phyloP scores from a whole-genome alignment of 2,329 filamentous ascomycete species.

The Ilyonectria destructans region DNA sequence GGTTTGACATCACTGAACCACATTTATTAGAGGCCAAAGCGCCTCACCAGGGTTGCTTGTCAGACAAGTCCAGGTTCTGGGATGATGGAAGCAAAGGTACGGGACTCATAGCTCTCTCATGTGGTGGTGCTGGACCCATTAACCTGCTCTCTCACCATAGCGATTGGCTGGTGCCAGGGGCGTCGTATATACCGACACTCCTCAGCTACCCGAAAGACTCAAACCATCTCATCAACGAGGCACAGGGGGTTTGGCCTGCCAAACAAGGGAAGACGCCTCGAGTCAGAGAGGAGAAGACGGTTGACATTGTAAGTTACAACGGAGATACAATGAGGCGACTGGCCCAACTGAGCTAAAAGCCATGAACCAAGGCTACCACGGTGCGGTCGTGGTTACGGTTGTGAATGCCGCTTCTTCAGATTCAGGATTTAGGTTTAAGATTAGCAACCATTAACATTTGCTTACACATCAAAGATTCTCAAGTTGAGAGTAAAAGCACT shows the following conservation, averaged over 20 bases:
- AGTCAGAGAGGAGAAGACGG: not conserved
- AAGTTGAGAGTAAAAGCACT: not conserved
- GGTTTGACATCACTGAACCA: slow-evolving; percentile 38
- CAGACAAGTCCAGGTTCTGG: slow-evolving; percentile 14
- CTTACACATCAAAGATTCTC: not conserved
- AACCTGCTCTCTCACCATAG: not conserved
- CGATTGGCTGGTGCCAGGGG: not conserved
- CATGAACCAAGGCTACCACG: not conserved
- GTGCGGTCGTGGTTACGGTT: not conserved
- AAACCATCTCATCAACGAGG: slow-evolving; percentile 1
- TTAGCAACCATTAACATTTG: slow-evolving; percentile 1
- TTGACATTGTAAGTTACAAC: not conserved
- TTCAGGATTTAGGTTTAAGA: not conserved
- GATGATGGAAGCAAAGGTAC: slow-evolving; percentile 10
- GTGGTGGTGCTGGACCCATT: not conserved
- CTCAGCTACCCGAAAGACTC: not conserved
- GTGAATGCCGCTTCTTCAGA: not conserved
- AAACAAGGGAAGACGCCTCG: slow-evolving; percentile 7
- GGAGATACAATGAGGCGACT: not conserved
- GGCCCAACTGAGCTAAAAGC: not conserved
- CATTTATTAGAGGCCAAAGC: slow-evolving; percentile 35
- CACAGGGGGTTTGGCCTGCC: slow-evolving; percentile 4
- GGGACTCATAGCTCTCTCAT: slow-evolving; percentile 10
- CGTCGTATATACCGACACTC: not conserved
- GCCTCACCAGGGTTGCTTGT: slow-evolving; percentile 4